phyloP scores from a whole-genome alignment of 345 rosid genomes.

The Noccaea caerulescens region DNA sequence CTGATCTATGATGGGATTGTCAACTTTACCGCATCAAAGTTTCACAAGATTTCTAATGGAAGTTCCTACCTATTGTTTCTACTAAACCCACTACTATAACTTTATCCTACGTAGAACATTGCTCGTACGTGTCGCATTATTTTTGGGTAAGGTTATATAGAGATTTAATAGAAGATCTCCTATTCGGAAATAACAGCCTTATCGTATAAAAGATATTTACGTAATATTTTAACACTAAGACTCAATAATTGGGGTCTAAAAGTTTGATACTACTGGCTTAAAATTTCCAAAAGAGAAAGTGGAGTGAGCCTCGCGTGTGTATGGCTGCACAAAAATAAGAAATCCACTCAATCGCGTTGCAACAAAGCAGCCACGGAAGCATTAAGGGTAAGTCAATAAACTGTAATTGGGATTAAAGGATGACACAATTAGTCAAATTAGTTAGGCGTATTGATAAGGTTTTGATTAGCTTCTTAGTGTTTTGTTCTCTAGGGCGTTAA shows the following conservation, averaged over 20 bases:
- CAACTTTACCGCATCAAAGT: slow-evolving; percentile 28
- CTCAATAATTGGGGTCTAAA: neutral
- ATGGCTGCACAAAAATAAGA: neutral
- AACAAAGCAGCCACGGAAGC: slow-evolving; percentile 24
- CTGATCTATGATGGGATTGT: slow-evolving; percentile 20
- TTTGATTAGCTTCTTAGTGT: neutral
- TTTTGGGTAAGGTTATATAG: slow-evolving; percentile 4
- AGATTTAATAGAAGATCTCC: slow-evolving; percentile 7
- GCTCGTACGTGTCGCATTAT: slow-evolving; percentile 24
- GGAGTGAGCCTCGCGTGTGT: slow-evolving; percentile 3
- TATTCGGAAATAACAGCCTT: neutral
- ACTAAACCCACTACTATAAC: slow-evolving; percentile 27
- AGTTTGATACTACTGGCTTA: neutral
- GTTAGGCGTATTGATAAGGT: neutral
- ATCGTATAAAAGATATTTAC: neutral
- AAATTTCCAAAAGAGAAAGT: neutral
- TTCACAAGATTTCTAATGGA: slow-evolving; percentile 24
- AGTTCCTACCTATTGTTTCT: slow-evolving; percentile 1
- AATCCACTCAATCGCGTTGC: neutral
- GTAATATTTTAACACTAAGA: neutral
- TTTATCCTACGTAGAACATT: slow-evolving; percentile 18
- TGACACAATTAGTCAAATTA: slow-evolving; percentile 2
- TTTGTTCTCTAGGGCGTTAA: neutral
- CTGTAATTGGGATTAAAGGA: slow-evolving; percentile 2
- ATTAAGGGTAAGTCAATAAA: neutral